Percentiles rank a stretch among this genome's conserved stretches.
phyloP scores from a whole-genome alignment of 345 rosid species.

The Eucalyptus lansdowneana region DNA sequence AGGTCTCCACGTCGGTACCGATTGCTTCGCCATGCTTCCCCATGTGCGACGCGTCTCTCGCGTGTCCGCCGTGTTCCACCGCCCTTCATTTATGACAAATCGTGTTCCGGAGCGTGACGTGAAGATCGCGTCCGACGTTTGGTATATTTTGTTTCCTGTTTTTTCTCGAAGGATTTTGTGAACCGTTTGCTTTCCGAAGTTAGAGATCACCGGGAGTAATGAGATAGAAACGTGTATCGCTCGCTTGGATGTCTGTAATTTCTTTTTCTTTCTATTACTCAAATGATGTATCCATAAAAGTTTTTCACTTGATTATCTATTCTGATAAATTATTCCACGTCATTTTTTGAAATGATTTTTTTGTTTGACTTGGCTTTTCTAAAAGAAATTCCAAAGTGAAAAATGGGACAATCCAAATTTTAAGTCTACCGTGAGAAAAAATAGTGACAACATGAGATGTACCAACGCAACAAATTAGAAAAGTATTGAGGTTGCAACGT shows the following conservation, averaged over 20 bases:
- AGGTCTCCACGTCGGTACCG: neutral
- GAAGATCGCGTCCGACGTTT: neutral
- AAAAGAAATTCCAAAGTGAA: too few relatives aligned
- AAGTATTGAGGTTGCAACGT: rapidly evolving
- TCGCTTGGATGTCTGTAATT: too few relatives aligned
- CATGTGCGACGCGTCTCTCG: neutral
- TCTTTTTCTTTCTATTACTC: too few relatives aligned
- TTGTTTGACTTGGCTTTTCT: too few relatives aligned
- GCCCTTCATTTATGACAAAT: neutral
- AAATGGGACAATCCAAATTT: too few relatives aligned
- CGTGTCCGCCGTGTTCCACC: neutral
- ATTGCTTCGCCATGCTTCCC: neutral
- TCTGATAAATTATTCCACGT: too few relatives aligned
- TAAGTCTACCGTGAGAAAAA: rapidly evolving
- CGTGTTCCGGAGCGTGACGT: neutral
- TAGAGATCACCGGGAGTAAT: neutral
- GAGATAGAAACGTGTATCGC: neutral
- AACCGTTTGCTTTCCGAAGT: neutral
- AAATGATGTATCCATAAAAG: neutral
- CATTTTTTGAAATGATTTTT: too few relatives aligned
- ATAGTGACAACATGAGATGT: too few relatives aligned
- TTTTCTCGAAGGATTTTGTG: neutral
- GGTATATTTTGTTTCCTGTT: neutral
- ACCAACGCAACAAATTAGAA: too few relatives aligned
- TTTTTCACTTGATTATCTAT: too few relatives aligned